These are phyloP conservation scores for Ophiostoma ips DNA, from an alignment of 2,329 filamentous ascomycete species.

Conservation along the genomic window DNA sequence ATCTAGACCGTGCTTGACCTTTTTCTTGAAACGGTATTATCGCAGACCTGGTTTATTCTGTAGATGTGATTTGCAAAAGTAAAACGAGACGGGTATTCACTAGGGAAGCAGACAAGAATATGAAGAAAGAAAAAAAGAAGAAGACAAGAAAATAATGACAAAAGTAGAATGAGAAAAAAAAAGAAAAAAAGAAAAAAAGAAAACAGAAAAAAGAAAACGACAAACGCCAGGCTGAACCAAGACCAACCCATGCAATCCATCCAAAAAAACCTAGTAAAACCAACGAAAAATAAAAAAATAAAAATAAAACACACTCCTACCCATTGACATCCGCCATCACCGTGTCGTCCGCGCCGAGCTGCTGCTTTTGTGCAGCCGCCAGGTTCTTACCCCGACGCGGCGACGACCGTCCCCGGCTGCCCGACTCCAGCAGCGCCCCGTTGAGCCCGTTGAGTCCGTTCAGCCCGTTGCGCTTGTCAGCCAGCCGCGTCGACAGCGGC, in stretches of 20 bases:
- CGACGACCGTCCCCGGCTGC: conserved; percentile 14
- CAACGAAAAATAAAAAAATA: not conserved
- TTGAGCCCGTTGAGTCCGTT: conserved; percentile 11
- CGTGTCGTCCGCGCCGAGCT: conserved; percentile 15
- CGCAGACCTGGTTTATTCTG: too few species aligned
- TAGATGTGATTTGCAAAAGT: not conserved
- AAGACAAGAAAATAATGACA: not conserved
- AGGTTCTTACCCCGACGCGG: conserved; percentile 13
- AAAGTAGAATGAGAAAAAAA: not conserved
- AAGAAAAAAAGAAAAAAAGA: not conserved
- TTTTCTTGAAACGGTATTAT: too few species aligned
- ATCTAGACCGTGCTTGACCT: too few species aligned
- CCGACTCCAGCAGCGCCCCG: conserved; percentile 7
- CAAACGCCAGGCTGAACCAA: not conserved
- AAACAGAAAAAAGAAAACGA: not conserved
- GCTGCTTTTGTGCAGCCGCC: not conserved
- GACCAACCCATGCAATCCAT: not conserved
- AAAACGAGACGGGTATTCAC: not conserved
- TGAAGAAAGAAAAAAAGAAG: not conserved
- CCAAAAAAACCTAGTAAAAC: not conserved
- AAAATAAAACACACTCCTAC: not conserved
- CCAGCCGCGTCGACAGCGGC: conserved; percentile 20
- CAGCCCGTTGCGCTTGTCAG: conserved; percentile 15
- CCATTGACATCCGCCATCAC: conserved; percentile 16
- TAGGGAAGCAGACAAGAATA: not conserved